Percentiles rank a stretch among this genome's conserved stretches.
phyloP scores from a whole-genome alignment of 208 protist genomes.

The Acanthamoeba royreba region DNA sequence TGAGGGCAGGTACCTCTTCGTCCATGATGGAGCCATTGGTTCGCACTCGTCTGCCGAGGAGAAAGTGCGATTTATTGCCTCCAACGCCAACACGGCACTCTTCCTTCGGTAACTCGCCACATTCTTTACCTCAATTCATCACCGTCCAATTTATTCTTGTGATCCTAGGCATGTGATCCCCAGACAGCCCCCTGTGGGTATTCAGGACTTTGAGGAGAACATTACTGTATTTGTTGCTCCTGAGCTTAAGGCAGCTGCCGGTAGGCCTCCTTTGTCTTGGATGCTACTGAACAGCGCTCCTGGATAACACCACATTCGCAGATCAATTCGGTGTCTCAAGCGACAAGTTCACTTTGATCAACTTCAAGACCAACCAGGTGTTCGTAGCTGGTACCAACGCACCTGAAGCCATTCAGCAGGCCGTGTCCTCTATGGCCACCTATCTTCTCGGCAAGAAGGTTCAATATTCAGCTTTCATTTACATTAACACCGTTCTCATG shows the following conservation, averaged over 20 bases:
- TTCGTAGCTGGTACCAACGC: conserved; percentile 24
- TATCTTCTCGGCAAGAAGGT: conserved; percentile 22
- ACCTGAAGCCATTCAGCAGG: conserved; percentile 23
- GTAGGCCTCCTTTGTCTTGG: background rate
- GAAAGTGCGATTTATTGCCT: conserved; percentile 33
- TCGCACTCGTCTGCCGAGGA: conserved; percentile 6
- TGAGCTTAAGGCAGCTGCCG: background rate
- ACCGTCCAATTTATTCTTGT: background rate
- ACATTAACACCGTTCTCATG: background rate
- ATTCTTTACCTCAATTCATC: background rate
- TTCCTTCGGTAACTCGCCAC: background rate
- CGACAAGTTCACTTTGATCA: conserved; percentile 26
- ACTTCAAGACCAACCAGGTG: conserved; percentile 41
- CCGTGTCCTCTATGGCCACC: background rate
- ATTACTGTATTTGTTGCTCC: conserved; percentile 41
- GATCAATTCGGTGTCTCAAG: background rate
- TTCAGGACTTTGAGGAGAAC: conserved; percentile 38
- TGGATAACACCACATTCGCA: no score
- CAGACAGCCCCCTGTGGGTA: background rate
- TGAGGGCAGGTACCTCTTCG: conserved; percentile 6
- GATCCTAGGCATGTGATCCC: background rate
- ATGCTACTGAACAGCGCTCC: no score
- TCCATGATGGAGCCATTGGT: conserved; percentile 36
- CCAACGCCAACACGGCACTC: conserved; percentile 20
- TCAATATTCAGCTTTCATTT: background rate